Evolutionary conservation across 345 rosid genomes (phyloP), one percentile per base, ranked within the genome.

Genomic region (Adansonia digitata): DNA sequence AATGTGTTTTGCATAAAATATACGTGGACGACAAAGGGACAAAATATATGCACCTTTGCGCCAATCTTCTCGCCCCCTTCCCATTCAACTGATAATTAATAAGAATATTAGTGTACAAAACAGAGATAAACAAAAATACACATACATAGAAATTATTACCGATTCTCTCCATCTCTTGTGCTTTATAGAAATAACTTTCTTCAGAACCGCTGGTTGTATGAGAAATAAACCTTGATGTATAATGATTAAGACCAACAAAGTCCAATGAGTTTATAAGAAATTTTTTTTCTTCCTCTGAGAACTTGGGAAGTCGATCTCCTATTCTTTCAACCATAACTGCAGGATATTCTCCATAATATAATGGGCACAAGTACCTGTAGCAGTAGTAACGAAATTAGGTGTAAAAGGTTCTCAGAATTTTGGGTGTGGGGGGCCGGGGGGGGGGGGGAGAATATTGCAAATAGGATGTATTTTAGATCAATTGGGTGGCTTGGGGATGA

Each of bases 171-270:
- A 88, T 70, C 78, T 84, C 73, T 82, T 94, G 98, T 72, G 81
- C 84, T 76, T 86, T 77, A 82, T 87, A 87, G 83, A 40, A 89
- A 73, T 72, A 68, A 71, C 83, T 60, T 73, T 87, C 90, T 57
- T 83, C 93, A 20, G 75, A 75, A 71, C 48, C 45, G 31, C 82
- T 84, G 5, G 84, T 56, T 37, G 63, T 80, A 80, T 94, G 86
- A 83, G 90, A 82, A 60, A 92, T 84, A 51, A 92, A 82, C 84
- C 97, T 91, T 27, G 98, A 72, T 42, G 98, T 91, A 71, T 94
- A 94, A 66, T 94, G 95, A 84, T 94, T 92, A 51, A 94, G 79
- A 71, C 98, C 97, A 76, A 94, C 73, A 81, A 92, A 94, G 83
- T 92, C 97, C 78, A 88, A 69, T 5, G 92, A 77, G 80, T 84